Evolutionary conservation across 805 yeast species (phyloP).

Genomic region (Candida anglica): DNA sequence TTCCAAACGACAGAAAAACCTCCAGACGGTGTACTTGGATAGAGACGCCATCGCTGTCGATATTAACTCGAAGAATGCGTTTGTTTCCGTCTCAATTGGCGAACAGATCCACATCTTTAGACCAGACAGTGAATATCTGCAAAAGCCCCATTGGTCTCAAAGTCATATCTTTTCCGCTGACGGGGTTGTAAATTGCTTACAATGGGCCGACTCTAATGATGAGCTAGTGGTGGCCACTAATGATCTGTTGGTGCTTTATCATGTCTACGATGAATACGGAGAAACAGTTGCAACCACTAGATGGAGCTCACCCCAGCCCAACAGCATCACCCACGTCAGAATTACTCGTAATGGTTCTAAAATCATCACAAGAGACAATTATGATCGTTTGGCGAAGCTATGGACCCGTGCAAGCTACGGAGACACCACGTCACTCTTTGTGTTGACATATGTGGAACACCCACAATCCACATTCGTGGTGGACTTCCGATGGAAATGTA

Average conservation of each 20-base stretch:
- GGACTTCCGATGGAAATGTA: conserved; percentile 52
- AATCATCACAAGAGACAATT: conserved; percentile 47
- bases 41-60: conserved; percentile 64
- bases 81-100: conserved; percentile 48
- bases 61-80: conserved; percentile 58
- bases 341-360: conserved; percentile 67
- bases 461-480: conserved; percentile 46
- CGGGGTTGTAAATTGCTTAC: conserved; percentile 34
- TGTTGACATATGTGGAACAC: conserved; percentile 65
- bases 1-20: conserved; percentile 9
- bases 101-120: conserved; percentile 45
- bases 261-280: conserved; percentile 45
- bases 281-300: conserved; percentile 24
- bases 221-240: conserved; percentile 64
- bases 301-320: conserved; percentile 55
- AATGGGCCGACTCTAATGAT: conserved; percentile 50
- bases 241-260: conserved; percentile 49
- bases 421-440: conserved; percentile 51
- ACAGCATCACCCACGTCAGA: conserved; percentile 52
- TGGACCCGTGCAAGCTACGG: conserved; percentile 78
- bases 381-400: conserved; percentile 66
- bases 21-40: conserved; percentile 76
- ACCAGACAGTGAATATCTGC: conserved; percentile 52
- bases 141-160: conserved; percentile 39
- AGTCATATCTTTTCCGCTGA: no score